These are phyloP conservation scores for Erigeron philadelphicus DNA, from an alignment of 140 eudicot species.

Conservation along the genomic window DNA sequence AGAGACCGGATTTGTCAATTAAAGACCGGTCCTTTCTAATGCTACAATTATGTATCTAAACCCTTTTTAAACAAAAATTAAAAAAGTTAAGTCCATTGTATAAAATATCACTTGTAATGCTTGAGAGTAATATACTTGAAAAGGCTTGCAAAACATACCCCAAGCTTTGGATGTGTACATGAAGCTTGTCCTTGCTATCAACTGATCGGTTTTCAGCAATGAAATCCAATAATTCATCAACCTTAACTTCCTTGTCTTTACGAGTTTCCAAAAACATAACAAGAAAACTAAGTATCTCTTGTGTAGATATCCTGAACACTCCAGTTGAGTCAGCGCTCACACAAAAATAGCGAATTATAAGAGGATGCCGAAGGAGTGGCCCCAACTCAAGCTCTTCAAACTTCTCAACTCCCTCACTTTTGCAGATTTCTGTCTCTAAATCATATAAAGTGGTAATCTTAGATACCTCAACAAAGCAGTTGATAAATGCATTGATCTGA, in stretches of 20 bases:
- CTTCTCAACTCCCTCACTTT: conserved; percentile 64
- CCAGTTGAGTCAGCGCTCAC: conserved; percentile 44
- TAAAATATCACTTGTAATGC: no score
- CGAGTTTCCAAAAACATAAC: conserved; percentile 31
- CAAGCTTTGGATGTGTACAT: conserved; percentile 74
- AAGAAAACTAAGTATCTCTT: conserved; percentile 55
- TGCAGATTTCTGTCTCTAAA: conserved; percentile 73
- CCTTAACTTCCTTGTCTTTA: conserved; percentile 40
- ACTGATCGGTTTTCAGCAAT: conserved; percentile 51
- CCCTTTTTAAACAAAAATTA: no score
- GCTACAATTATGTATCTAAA: no score
- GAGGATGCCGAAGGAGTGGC: conserved; percentile 74
- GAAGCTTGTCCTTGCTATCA: conserved; percentile 51
- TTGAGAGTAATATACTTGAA: no score
- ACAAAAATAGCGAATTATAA: conserved; percentile 66
- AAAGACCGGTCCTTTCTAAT: no score
- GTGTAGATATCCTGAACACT: conserved; percentile 52
- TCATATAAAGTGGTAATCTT: conserved; percentile 76
- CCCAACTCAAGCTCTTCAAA: conserved; percentile 93
- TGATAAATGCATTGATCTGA: conserved; percentile 82
- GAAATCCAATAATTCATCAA: conserved; percentile 61
- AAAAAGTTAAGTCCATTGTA: no score
- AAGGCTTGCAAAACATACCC: conserved; percentile 83
- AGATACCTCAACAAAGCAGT: conserved; percentile 80
- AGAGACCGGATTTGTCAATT: no score